phyloP scores from a whole-genome alignment of 306 rosid genomes.

The Medicago lupulina region DNA sequence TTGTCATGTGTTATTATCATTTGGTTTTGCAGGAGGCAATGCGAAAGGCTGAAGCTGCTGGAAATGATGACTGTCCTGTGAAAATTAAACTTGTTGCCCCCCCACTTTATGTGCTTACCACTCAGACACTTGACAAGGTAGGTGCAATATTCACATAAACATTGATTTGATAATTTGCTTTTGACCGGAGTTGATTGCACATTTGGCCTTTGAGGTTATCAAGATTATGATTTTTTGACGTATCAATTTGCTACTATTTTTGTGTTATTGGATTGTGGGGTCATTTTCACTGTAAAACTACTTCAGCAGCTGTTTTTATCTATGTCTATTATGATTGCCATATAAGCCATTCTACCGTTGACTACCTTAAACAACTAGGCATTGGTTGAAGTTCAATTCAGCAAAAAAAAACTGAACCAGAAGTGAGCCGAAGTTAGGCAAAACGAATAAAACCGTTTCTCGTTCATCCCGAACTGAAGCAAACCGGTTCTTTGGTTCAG shows the following conservation, averaged over 20 bases:
- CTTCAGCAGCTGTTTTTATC: slow-evolving; percentile 7
- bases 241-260: not conserved
- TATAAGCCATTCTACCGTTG: not conserved
- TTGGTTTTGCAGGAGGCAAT: slow-evolving; percentile 78
- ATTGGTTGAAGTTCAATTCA: not conserved
- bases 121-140: slow-evolving; percentile 99
- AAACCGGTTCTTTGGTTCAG: not conserved
- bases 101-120: slow-evolving; percentile 92
- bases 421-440: not conserved
- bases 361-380: not conserved
- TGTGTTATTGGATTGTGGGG: not conserved
- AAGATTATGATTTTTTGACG: not conserved
- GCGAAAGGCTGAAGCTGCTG: slow-evolving; percentile 95
- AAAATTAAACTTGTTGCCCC: slow-evolving; percentile 98
- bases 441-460: not conserved
- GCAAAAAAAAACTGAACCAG: not conserved
- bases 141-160: slow-evolving; percentile 17
- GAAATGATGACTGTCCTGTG: slow-evolving; percentile 91
- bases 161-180: slow-evolving; percentile 30
- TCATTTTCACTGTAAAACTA: not conserved
- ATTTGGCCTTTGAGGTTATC: slow-evolving; percentile 2
- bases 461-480: not conserved
- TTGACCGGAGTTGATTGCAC: slow-evolving; percentile 7
- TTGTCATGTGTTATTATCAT: slow-evolving; percentile 13
- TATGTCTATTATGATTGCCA: slow-evolving; percentile 2